Evolutionary conservation across 2,329 filamentous ascomycete genomes (phyloP), one percentile per base, ranked within the genome.

Genomic region (Fusarium agapanthi): DNA sequence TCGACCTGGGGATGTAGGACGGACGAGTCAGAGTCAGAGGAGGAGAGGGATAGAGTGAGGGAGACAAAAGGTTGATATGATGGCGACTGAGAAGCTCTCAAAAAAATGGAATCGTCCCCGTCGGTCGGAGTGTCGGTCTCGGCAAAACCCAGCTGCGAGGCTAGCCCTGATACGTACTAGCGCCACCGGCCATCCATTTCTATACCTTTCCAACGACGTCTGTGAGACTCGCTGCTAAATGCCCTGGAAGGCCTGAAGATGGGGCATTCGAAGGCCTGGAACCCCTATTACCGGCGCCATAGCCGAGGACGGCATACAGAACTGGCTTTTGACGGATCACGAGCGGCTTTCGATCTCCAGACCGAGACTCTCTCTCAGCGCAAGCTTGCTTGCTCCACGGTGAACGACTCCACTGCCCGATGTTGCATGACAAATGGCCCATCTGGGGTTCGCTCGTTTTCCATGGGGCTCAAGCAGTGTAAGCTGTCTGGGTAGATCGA

Each of bases 131-230:
- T 32, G 66, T 67, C 65, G 66, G 65, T 63, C 82, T 82, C 82
- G 82, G 82, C 76, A 82, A 84, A 83, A 83, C 76, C 75, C 76
- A 79, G 76, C 53, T 69, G 38, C 22, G 61, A 71, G 69, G 75
- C 80, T 83, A 83, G 72, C 7, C 80, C 74, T 0, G 55, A 77
- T 73, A 4, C 1, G 75, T 75, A 16, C 60, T 84, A 80, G 83
- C 71, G 75, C 54, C 38, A 26, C 56, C 38, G 44, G 68, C 64
- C 72, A 60, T 66, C 63, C 61, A 70, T 74, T 83, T 83, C 81
- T 75, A 83, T 77, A 69, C 71, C 78, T 76, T 83, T 83, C 81
- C 78, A 83, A 77, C 79, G 74, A 77, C 72, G 71, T 82, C 81
- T 50, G 71, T 61, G 71, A 74, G 43, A 28, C 59, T 74, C 67